phyloP scores from a whole-genome alignment of 1,284 basidiomycete species.

The Rhodotorula sp. region DNA sequence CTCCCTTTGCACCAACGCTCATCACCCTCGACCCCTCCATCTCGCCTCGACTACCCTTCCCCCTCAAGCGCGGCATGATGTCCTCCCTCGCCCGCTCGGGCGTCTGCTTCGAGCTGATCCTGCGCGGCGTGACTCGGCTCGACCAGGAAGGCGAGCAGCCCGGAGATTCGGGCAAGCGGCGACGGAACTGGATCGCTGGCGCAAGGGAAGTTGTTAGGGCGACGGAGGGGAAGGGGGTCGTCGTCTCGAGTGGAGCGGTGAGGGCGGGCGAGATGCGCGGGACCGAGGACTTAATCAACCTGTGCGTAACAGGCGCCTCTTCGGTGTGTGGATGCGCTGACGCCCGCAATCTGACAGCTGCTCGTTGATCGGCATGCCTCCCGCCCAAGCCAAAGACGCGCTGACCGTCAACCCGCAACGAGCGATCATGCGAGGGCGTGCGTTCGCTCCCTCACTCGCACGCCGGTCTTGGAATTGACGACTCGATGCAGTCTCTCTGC shows the following conservation, averaged over 20 bases:
- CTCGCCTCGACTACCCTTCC: slow-evolving; percentile 70
- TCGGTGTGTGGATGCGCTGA: not conserved
- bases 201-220: slow-evolving; percentile 69
- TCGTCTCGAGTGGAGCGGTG: slow-evolving; percentile 64
- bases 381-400: slow-evolving; percentile 63
- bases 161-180: slow-evolving; percentile 48
- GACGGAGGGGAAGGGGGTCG: slow-evolving; percentile 68
- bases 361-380: slow-evolving; percentile 63
- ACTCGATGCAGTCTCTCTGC: slow-evolving; percentile 25
- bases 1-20: slow-evolving; percentile 73
- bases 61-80: slow-evolving; percentile 75
- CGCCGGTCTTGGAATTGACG: no score
- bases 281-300: slow-evolving; percentile 66
- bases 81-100: slow-evolving; percentile 78
- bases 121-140: slow-evolving; percentile 66
- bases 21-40: slow-evolving; percentile 73
- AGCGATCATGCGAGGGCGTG: slow-evolving; percentile 67
- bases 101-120: slow-evolving; percentile 75
- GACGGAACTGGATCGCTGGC: slow-evolving; percentile 77
- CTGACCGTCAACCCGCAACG: slow-evolving; percentile 63
- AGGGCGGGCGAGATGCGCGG: slow-evolving; percentile 62
- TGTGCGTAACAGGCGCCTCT: slow-evolving; percentile 55
- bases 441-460: slow-evolving; percentile 45
- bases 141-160: slow-evolving; percentile 50
- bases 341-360: slow-evolving; percentile 53